Conservation (phyloP, 2,329 filamentous ascomycete species). For the Raffaelea arxii region DNA sequence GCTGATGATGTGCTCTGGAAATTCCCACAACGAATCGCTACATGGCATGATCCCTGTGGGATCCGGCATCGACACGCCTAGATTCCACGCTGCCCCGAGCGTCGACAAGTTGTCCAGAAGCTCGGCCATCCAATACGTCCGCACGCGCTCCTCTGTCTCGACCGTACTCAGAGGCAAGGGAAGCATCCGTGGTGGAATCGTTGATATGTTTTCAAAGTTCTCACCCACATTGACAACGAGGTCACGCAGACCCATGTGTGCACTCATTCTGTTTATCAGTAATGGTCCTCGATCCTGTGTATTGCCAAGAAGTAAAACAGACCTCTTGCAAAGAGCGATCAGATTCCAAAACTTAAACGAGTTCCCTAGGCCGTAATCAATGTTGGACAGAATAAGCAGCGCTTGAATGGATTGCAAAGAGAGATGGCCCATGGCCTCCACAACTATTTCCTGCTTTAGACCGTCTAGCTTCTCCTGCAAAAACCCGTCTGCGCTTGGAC, state of each 20-base stretch:
- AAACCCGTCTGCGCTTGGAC: not conserved
- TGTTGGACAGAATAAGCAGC: not conserved
- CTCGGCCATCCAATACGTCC: not conserved
- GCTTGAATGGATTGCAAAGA: not conserved
- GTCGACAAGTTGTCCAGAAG: not conserved
- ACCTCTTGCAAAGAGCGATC: not conserved
- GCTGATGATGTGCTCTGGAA: not conserved
- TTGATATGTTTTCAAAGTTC: not conserved
- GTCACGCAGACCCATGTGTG: not conserved
- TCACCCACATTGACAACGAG: not conserved
- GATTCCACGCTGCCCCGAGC: not conserved
- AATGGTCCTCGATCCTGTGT: too few species aligned
- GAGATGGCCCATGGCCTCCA: not conserved
- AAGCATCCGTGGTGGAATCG: not conserved
- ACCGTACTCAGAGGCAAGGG: not conserved
- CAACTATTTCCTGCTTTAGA: not conserved
- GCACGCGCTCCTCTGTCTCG: not conserved
- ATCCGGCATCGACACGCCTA: not conserved
- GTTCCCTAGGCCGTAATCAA: not conserved
- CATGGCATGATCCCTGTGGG: not conserved
- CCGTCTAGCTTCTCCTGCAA: not conserved
- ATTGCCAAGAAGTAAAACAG: too few species aligned
- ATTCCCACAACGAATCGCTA: not conserved
- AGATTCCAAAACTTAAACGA: not conserved
- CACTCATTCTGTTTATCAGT: too few species aligned